Conservation (phyloP, 176 grass and related monocot genomes). For the Zea mays region Zm-B73-REFERENCE-NAM-5.0 NC_050103.1:70196501-70197000, state of each 20-base stretch:
- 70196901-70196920: too few species aligned
- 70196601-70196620: constrained; percentile 70
- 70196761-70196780: constrained; percentile 17
- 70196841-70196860: constrained; percentile 11
- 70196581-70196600: not conserved
- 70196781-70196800: constrained; percentile 27
- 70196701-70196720: constrained; percentile 33
- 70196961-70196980: too few species aligned
- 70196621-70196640: constrained; percentile 91
- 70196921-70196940: not conserved
- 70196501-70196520: constrained; percentile 91
- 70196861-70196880: not conserved
- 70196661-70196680: constrained; percentile 47
- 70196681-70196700: constrained; percentile 9
- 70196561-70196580: not conserved
- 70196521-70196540: not conserved
- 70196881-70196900: not conserved
- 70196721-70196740: constrained; percentile 27
- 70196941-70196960: too few species aligned
- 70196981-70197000: too few species aligned
- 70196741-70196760: not conserved
- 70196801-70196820: constrained; percentile 14
- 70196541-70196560: not conserved
- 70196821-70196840: constrained; percentile 8
- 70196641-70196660: constrained; percentile 47